A percentile compares a stretch with the other conserved stretches of the same genome.
Evolutionary conservation across 208 protist species (phyloP).

Genomic region (Leishmania gerbilli): DNA sequence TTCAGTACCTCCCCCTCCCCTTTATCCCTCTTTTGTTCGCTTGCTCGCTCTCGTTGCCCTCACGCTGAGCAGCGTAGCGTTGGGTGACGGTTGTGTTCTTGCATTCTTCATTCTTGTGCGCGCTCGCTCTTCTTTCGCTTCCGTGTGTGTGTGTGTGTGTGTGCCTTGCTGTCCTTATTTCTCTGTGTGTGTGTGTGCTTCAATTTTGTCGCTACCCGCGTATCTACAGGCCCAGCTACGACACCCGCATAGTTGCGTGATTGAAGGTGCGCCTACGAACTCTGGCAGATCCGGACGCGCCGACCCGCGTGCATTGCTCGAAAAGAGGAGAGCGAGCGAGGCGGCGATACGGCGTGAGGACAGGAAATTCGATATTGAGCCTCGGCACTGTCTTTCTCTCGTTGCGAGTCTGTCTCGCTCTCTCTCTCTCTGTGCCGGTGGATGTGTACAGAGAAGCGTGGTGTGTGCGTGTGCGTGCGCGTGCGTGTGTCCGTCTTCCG

Average conservation of each 20-base stretch:
- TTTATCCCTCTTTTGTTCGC: not conserved
- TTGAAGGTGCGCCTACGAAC: not conserved
- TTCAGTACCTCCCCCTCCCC: too few relatives aligned
- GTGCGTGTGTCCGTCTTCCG: not conserved
- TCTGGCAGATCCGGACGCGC: not conserved
- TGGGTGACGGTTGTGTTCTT: not conserved
- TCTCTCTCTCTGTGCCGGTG: not conserved
- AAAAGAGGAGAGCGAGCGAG: not conserved
- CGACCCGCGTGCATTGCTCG: too few relatives aligned
- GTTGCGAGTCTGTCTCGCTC: not conserved
- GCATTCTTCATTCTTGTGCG: not conserved
- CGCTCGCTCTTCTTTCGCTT: not conserved
- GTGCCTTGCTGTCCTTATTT: not conserved
- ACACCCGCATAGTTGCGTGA: not conserved
- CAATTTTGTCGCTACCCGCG: not conserved
- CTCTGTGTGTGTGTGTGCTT: not conserved
- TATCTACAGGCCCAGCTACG: not conserved
- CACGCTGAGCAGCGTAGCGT: not conserved
- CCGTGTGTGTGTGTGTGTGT: not conserved
- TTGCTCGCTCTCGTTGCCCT: slow-evolving; percentile 7
- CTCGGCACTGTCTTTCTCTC: not conserved
- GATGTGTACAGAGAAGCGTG: too few relatives aligned
- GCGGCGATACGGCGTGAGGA: too few relatives aligned
- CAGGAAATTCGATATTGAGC: not conserved
- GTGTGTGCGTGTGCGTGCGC: too few relatives aligned